Evolutionary conservation across 371 early-diverging fungal species (phyloP).

Genomic region (Gilbertella persicaria): DNA sequence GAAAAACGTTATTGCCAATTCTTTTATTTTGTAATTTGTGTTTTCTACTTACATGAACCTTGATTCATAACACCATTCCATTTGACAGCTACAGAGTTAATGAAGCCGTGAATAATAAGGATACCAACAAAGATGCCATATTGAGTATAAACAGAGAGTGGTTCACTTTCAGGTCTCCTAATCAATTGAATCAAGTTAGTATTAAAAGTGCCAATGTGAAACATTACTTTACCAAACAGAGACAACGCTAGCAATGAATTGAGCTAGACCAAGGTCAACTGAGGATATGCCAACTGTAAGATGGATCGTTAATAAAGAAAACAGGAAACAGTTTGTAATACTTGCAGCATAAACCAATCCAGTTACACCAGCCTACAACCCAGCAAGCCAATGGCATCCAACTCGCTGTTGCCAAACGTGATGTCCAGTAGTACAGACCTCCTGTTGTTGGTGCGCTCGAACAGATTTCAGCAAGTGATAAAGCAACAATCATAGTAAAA

Average conservation of each 20-base stretch:
- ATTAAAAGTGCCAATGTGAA: background rate
- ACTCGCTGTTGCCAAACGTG: constrained; percentile 49
- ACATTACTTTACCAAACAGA: constrained; percentile 52
- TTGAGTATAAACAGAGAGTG: constrained; percentile 47
- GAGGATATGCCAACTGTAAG: constrained; percentile 48
- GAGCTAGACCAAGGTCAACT: constrained; percentile 56
- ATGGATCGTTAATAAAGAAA: background rate
- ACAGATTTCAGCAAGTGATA: constrained; percentile 77
- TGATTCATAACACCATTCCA: constrained; percentile 54
- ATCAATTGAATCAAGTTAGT: constrained; percentile 13
- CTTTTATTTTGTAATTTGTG: background rate
- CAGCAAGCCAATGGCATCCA: constrained; percentile 67
- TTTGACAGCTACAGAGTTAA: constrained; percentile 56
- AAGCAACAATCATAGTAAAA: constrained; percentile 64
- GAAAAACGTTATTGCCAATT: background rate
- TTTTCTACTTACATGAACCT: constrained; percentile 42
- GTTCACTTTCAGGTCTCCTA: constrained; percentile 30
- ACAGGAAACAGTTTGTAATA: background rate
- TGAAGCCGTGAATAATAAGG: constrained; percentile 47
- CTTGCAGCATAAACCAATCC: constrained; percentile 54
- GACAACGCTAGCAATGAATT: constrained; percentile 57
- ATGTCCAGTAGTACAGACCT: constrained; percentile 71
- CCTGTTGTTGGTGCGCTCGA: constrained; percentile 75
- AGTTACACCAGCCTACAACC: constrained; percentile 67
- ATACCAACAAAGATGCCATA: constrained; percentile 54